These are phyloP conservation scores for Aspergillus fructus DNA, from an alignment of 2,329 filamentous ascomycete genomes.

Conservation along the genomic window DNA sequence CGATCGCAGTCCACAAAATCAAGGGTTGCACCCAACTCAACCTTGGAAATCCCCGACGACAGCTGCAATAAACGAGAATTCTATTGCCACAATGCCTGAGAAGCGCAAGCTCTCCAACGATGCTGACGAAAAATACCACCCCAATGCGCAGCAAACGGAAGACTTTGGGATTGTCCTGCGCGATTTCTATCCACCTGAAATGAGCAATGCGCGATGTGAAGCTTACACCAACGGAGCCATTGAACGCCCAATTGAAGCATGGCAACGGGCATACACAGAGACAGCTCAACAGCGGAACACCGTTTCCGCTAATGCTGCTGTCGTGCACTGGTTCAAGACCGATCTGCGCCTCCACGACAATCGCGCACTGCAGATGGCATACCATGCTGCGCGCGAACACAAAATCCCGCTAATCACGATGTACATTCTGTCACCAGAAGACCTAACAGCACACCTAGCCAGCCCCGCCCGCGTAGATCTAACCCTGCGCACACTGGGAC, in stretches of 20 bases:
- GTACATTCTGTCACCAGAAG: slow-evolving; percentile 79
- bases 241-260: slow-evolving; percentile 69
- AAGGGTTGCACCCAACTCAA: background rate
- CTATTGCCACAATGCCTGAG: background rate
- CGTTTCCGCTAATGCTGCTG: slow-evolving; percentile 58
- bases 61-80: background rate
- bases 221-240: slow-evolving; percentile 71
- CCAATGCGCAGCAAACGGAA: slow-evolving; percentile 41
- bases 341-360: slow-evolving; percentile 77
- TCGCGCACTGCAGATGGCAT: slow-evolving; percentile 66
- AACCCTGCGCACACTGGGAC: slow-evolving; percentile 67
- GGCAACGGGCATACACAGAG: slow-evolving; percentile 61
- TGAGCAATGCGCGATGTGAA: slow-evolving; percentile 74
- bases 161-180: slow-evolving; percentile 65
- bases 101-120: background rate
- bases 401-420: slow-evolving; percentile 71
- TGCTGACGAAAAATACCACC: slow-evolving; percentile 25
- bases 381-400: slow-evolving; percentile 63
- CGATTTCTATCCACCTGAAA: slow-evolving; percentile 80
- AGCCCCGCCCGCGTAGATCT: slow-evolving; percentile 76
- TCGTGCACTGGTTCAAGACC: slow-evolving; percentile 89
- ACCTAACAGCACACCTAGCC: slow-evolving; percentile 77
- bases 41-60: background rate
- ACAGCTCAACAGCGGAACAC: slow-evolving; percentile 57
- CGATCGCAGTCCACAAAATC: background rate